Evolutionary conservation across 306 rosid genomes (phyloP), one percentile per base, ranked within the genome.

Genomic region (Spatholobus suberectus): DNA sequence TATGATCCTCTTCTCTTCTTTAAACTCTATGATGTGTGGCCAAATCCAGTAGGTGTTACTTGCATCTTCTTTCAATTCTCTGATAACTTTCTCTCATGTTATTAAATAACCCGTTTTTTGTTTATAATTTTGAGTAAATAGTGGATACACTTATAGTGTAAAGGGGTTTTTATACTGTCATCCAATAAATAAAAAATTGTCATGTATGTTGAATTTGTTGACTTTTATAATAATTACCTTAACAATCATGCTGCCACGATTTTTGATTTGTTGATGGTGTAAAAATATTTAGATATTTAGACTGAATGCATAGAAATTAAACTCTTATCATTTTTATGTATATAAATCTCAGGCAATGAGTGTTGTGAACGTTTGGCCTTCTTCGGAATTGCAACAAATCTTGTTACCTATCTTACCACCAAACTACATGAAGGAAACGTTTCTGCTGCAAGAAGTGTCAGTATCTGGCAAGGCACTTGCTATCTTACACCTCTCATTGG

Each of bases 391-490:
- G 47, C 93, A 15, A 85, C 98, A 76, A 95, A 95, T 71, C 94
- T 95, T 62, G 98, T 95, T 71, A 90, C 94, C 55, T 95, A 95
- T 88, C 96, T 95, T 66, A 95, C 96, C 15, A 68, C 74, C 73
- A 93, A 95, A 82, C 83, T 95, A 62, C 93, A 93, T 59, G 85
- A 95, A 88, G 93, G 96, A 83, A 93, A 93, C 51, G 97, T 86
- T 18, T 70, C 91, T 29, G 98, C 98, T 37, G 98, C 98, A n/a
- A 93, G 90, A 87, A 95, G 84, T 81, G 89, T 93, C 62, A 92
- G 92, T 81, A 93, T 91, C 46, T 95, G 97, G 97, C 91, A 88
- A 75, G 98, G 98, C 67, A 93, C 98, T 85, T 95, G 98, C 79
- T 95, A 93, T 93, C 97, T 95, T 69, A 89, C 97, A 47, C 97